These are phyloP conservation scores for Rubia balearica DNA, from an alignment of 305 asterid genomes.

Conservation along the genomic window DNA sequence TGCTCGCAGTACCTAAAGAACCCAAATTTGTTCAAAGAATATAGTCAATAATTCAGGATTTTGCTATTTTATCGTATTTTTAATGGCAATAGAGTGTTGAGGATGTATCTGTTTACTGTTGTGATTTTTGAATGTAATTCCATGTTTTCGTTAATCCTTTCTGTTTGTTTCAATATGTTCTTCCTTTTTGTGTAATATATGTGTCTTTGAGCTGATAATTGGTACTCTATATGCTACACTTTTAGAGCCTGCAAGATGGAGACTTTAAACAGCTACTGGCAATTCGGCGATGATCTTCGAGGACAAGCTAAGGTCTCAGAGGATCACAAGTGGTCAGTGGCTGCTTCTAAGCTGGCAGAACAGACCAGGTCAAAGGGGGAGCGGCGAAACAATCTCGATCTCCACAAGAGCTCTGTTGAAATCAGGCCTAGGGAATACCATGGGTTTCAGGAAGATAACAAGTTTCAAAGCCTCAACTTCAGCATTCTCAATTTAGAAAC, in stretches of 20 bases:
- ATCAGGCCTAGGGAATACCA: constrained; percentile 3
- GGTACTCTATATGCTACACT: neutral
- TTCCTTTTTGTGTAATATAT: neutral
- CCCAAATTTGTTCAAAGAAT: neutral
- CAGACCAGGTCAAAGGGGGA: too few species aligned
- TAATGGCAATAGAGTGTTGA: too few species aligned
- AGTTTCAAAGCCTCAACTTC: neutral
- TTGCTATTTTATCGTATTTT: too few species aligned
- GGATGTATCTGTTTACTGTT: too few species aligned
- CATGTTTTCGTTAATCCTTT: too few species aligned
- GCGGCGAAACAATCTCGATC: neutral
- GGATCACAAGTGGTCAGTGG: constrained; percentile 76
- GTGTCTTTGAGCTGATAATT: neutral
- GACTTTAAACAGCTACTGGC: constrained; percentile 68
- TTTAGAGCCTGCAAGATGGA: constrained; percentile 48
- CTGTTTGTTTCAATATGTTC: neutral
- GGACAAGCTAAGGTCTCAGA: constrained; percentile 74
- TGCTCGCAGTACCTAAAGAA: too few species aligned
- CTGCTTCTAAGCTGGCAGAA: constrained; percentile 68
- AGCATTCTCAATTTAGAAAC: constrained; percentile 35
- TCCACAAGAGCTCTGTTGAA: neutral
- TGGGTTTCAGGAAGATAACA: neutral
- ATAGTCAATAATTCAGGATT: too few species aligned
- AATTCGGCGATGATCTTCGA: constrained; percentile 82
- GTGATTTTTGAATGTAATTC: too few species aligned